Conservation (phyloP, 2,329 filamentous ascomycete genomes). For the Aspergillus unguis region DNA sequence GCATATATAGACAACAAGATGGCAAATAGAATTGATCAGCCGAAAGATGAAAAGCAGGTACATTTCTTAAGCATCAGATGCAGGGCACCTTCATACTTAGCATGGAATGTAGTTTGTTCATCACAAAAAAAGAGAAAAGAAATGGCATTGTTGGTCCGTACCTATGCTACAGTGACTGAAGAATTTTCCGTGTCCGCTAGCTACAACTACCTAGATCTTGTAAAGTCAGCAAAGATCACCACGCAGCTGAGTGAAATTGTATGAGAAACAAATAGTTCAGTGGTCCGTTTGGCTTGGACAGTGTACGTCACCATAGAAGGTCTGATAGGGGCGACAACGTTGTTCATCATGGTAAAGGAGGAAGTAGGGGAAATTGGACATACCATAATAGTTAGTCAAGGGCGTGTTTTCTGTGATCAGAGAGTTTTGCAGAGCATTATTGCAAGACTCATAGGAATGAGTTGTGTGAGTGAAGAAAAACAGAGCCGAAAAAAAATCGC, state of each 20-base stretch:
- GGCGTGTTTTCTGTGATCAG: not conserved
- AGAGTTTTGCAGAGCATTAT: constrained; percentile 7
- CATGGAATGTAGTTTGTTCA: constrained; percentile 59
- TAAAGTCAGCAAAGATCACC: constrained; percentile 26
- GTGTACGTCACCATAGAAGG: constrained; percentile 58
- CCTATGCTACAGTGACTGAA: constrained; percentile 3
- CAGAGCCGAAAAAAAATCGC: constrained; percentile 22
- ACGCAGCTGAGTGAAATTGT: constrained; percentile 7
- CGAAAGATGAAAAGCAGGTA: constrained; percentile 66
- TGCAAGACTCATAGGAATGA: no score
- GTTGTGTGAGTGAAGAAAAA: constrained; percentile 18
- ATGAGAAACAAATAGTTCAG: constrained; percentile 39
- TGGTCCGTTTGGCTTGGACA: constrained; percentile 61
- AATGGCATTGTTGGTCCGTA: constrained; percentile 21
- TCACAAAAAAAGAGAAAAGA: constrained; percentile 41
- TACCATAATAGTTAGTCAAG: constrained; percentile 25
- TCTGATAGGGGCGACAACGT: constrained; percentile 64
- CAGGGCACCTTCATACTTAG: constrained; percentile 57
- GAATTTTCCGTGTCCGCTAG: not conserved
- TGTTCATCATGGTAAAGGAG: constrained; percentile 51
- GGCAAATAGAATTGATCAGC: constrained; percentile 46
- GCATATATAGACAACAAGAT: constrained; percentile 19
- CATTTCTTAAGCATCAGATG: constrained; percentile 54
- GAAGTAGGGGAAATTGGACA: constrained; percentile 17
- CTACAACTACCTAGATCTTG: constrained; percentile 13